These are phyloP conservation scores for Saccharomyces hybrid DNA, from an alignment of 1,139 yeast species.

Conservation along the genomic window DNA sequence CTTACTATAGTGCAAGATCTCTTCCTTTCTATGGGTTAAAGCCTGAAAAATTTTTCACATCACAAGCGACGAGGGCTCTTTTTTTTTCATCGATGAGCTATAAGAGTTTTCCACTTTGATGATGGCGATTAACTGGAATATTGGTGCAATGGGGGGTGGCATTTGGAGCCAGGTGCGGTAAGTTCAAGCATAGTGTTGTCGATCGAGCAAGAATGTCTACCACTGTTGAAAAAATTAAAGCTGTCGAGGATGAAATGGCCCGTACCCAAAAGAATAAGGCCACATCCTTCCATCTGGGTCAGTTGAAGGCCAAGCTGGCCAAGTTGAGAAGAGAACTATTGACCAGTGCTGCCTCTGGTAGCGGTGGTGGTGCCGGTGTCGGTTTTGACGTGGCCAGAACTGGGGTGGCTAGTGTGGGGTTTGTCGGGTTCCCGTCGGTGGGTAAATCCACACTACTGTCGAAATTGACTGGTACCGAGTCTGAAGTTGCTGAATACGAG, in stretches of 20 bases:
- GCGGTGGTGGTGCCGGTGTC: constrained; percentile 81
- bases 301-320: constrained; percentile 91
- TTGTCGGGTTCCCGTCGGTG: constrained; percentile 98
- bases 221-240: constrained; percentile 81
- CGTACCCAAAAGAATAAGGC: constrained; percentile 92
- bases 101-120: not conserved
- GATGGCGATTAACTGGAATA: not conserved
- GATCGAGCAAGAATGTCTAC: constrained; percentile 45
- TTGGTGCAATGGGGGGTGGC: not conserved
- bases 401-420: constrained; percentile 94
- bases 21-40: not conserved
- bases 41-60: constrained; percentile 12
- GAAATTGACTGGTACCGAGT: constrained; percentile 87
- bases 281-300: constrained; percentile 93
- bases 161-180: not conserved
- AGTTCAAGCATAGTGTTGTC: not conserved
- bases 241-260: constrained; percentile 93
- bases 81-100: constrained; percentile 10
- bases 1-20: not conserved
- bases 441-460: constrained; percentile 86
- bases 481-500: constrained; percentile 95
- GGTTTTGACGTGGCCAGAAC: constrained; percentile 98
- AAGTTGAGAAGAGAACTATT: constrained; percentile 85
- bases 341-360: constrained; percentile 67
- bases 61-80: constrained; percentile 4